Evolutionary conservation across 148 eudicot species (phyloP).

Genomic region (Limonium bicolor): DNA sequence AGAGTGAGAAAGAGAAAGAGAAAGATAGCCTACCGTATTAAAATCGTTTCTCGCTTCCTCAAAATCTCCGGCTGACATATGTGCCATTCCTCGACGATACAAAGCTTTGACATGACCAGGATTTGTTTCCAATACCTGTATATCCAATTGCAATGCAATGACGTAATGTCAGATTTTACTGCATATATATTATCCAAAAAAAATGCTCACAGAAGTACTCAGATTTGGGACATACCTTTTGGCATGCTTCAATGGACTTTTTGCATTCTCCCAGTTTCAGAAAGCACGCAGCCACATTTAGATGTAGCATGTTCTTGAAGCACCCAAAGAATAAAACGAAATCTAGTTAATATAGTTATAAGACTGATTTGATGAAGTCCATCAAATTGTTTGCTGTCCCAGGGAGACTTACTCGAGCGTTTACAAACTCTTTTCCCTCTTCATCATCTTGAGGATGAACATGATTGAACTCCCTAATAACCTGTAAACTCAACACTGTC

Average conservation of each 20-base stretch:
- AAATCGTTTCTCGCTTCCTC: slow-evolving; percentile 88
- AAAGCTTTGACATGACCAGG: slow-evolving; percentile 89
- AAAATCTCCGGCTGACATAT: slow-evolving; percentile 76
- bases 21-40: slow-evolving; percentile 34
- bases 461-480: slow-evolving; percentile 95
- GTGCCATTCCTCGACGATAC: slow-evolving; percentile 97
- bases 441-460: slow-evolving; percentile 92
- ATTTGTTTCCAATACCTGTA: slow-evolving; percentile 75
- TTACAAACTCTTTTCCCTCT: slow-evolving; percentile 79
- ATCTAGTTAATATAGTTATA: no score
- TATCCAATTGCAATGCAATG: background rate
- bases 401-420: slow-evolving; percentile 57
- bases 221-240: slow-evolving; percentile 41
- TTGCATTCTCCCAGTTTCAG: slow-evolving; percentile 86
- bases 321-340: slow-evolving; percentile 2
- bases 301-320: slow-evolving; percentile 64
- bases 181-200: background rate
- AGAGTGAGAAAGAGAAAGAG: background rate
- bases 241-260: slow-evolving; percentile 85
- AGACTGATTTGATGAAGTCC: no score
- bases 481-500: slow-evolving; percentile 22
- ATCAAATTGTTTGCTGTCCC: no score
- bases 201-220: background rate
- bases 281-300: slow-evolving; percentile 93
- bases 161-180: background rate